These are phyloP conservation scores for Phaseolus coccineus DNA, from an alignment of 331 rosid genomes.

Conservation along the genomic window DNA sequence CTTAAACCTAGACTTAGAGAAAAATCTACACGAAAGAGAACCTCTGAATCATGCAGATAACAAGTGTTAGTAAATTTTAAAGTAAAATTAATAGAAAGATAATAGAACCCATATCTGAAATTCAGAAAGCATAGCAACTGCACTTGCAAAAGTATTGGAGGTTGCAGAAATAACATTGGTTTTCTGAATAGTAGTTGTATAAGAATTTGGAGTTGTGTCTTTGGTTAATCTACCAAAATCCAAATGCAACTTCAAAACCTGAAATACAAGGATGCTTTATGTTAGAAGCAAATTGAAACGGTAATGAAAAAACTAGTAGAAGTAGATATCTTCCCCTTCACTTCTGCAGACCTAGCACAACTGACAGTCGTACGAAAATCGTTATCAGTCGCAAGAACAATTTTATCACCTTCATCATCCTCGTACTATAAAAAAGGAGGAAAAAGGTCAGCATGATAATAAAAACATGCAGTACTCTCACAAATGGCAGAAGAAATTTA, in stretches of 20 bases:
- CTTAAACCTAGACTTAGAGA: no score
- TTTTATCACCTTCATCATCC: not conserved
- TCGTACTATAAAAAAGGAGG: conserved; percentile 54
- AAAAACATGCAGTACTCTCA: conserved; percentile 4
- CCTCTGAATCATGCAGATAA: no score
- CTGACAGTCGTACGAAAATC: no score
- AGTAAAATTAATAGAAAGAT: no score
- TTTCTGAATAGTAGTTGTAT: conserved; percentile 41
- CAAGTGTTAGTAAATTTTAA: no score
- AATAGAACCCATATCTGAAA: no score
- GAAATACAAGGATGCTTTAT: conserved; percentile 37
- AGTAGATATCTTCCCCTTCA: no score
- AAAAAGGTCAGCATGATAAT: conserved; percentile 3
- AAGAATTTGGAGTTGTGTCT: conserved; percentile 31
- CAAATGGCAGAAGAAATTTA: conserved; percentile 32
- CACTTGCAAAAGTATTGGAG: not conserved
- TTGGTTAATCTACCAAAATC: conserved; percentile 61
- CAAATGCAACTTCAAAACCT: conserved; percentile 87
- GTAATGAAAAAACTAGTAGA: no score
- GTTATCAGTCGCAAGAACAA: no score
- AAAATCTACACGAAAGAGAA: no score
- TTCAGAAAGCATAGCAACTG: no score
- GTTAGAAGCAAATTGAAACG: not conserved
- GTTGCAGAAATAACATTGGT: conserved; percentile 45
- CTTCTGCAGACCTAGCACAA: no score